Evolutionary conservation across 768 basidiomycete genomes (phyloP).

Genomic region (Trichaptum fuscoviolaceum): DNA sequence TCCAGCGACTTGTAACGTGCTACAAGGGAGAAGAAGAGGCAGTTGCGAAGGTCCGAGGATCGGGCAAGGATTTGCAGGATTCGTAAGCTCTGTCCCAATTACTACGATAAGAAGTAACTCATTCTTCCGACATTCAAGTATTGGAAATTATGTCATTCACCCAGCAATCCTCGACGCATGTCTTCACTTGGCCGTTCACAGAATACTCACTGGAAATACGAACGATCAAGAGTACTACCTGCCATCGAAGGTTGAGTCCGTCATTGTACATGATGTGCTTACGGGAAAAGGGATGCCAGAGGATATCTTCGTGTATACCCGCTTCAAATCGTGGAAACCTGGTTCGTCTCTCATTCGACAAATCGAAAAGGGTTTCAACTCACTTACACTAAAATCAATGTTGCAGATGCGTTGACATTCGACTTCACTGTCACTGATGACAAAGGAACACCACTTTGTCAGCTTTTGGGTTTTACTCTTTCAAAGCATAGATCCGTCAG

Average conservation of each 20-base stretch:
- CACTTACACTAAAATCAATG: neutral
- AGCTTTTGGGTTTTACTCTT: conserved; percentile 5
- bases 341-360: conserved; percentile 6
- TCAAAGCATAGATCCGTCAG: neutral
- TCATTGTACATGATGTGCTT: conserved; percentile 16
- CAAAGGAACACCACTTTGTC: conserved; percentile 20
- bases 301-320: conserved; percentile 21
- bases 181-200: conserved; percentile 28
- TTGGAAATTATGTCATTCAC: conserved; percentile 23
- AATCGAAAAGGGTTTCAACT: neutral
- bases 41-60: conserved; percentile 21
- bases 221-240: conserved; percentile 28
- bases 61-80: conserved; percentile 15
- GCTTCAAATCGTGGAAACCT: conserved; percentile 25
- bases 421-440: conserved; percentile 24
- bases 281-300: conserved; percentile 14
- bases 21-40: conserved; percentile 22
- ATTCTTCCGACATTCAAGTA: conserved; percentile 14
- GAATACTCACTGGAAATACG: conserved; percentile 24
- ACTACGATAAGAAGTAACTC: neutral
- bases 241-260: conserved; percentile 19
- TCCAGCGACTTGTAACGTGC: conserved; percentile 23
- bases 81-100: conserved; percentile 8
- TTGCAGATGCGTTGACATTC: conserved; percentile 23
- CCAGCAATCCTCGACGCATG: conserved; percentile 34